Evolutionary conservation across 1,284 basidiomycete genomes (phyloP), one percentile per base, ranked within the genome.

Genomic region (Naganishia albida): DNA sequence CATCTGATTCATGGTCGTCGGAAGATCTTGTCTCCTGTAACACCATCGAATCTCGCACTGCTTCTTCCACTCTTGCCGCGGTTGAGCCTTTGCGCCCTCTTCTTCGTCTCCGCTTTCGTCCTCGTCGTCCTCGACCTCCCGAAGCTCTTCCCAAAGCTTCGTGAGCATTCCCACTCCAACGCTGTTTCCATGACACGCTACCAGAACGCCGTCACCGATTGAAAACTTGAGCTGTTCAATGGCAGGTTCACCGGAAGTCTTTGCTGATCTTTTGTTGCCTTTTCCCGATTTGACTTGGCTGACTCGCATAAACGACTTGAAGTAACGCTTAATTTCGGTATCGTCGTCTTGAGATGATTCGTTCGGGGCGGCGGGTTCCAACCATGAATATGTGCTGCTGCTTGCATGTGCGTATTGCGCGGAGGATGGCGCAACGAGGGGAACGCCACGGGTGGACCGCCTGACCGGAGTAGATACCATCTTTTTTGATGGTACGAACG

Each of bases 21-120:
- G 78, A 57, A 80, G 60, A 65, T 80, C 78, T 63, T 70, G 52
- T 62, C 72, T 70, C 12, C 78, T 70, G 59, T 77, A 78, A 65
- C 72, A 77, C 78, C 78, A 80, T 66, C 78, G 76, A 13, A 80
- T 70, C 56, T 75, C 73, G 7, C 74, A 76, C 74, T 76, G 53
- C 62, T 52, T 69, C n/a, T 49, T 50, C 23, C 48, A 43, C 40
- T 67, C 52, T n/a, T 55, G 56, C 15, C 65, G 34, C 48, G 57
- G 62, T 15, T 62, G 42, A 28, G 40, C 60, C 15, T 63, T 43
- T 44, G 13, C n/a, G 18, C n/a, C 49, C 54, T 60, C 67, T n/a
- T 67, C 68, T 1, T 62, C 69, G 39, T 64, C 65, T 13, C 49
- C 62, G 23, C 68, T 66, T 2, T 55, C 62, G 15, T 67, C 67